These are phyloP conservation scores for Rhynchospora pubera DNA, from an alignment of 176 grass and related monocot species.

Conservation along the genomic window DNA sequence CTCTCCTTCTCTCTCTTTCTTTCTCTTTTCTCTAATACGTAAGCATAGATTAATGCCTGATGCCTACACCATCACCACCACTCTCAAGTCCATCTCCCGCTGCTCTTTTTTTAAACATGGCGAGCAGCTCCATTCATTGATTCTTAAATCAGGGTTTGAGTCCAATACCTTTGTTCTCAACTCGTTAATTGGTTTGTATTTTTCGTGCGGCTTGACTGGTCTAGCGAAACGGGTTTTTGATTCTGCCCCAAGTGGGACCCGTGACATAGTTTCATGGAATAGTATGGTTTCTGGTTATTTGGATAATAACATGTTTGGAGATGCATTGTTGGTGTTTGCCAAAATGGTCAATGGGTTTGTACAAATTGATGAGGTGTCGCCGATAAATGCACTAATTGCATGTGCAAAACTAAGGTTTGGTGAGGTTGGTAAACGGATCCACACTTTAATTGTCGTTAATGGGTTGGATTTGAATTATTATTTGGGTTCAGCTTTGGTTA, in stretches of 20 bases:
- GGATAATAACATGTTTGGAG: conserved; percentile 41
- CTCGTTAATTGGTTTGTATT: conserved; percentile 78
- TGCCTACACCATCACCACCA: conserved; percentile 60
- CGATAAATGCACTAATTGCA: conserved; percentile 62
- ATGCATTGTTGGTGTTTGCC: conserved; percentile 41
- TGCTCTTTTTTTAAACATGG: conserved; percentile 35
- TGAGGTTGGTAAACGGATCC: conserved; percentile 44
- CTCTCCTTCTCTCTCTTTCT: conserved; percentile 41
- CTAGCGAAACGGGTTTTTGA: conserved; percentile 57
- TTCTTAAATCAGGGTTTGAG: conserved; percentile 47
- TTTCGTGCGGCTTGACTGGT: conserved; percentile 36
- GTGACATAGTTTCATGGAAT: conserved; percentile 79
- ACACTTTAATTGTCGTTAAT: conserved; percentile 49
- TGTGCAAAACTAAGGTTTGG: conserved; percentile 43
- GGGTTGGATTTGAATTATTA: conserved; percentile 58
- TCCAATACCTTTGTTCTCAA: conserved; percentile 75
- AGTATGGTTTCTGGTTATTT: conserved; percentile 69
- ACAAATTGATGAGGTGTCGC: conserved; percentile 57
- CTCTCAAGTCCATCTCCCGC: conserved; percentile 45
- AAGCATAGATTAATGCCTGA: conserved; percentile 30
- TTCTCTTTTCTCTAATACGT: conserved; percentile 49
- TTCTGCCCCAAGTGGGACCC: conserved; percentile 33
- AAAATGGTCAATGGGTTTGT: conserved; percentile 43
- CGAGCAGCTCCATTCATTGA: conserved; percentile 55
- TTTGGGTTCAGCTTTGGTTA: conserved; percentile 67